Base-by-base conservation (phyloP, 495 filamentous ascomycete genomes). In the Aspergillus nanangensis region DNA sequence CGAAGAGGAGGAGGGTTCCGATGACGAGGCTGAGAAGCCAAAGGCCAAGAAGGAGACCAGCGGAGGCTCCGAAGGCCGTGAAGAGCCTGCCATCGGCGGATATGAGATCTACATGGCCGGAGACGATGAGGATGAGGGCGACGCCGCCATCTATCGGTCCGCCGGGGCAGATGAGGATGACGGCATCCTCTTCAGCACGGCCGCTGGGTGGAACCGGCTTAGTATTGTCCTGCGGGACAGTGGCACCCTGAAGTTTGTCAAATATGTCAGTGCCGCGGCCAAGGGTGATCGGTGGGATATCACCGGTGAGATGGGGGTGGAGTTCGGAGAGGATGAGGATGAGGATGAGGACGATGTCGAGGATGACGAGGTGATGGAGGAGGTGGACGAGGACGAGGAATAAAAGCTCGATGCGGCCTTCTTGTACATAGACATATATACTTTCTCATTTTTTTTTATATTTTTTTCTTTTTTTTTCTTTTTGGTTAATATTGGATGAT, bases 221-320 rank as follows among this genome's bases (percentile, higher is more conserved):
- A 86, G 80, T 53, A 78, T 99, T 36, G 94, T 97, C 11, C 69
- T 99, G 36, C 79, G 94, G 37, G 93, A 99, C 60, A 79, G 77
- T 41, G 90, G 88, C 7, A 83, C 86, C 7, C 75, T 98, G 57
- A 80, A 85, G 67, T 97, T 97, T 61, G 90, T 96, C 58, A 99
- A 97, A 75, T 99, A 96, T 63, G 87, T 97, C 29, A 91, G 86
- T 70, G 72, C 70, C 13, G 76, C 68, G 24, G 92, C 93, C 3
- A 79, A 78, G 57, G 92, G 93, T 13, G 94, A 96, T 66, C 76
- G 93, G 29, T 99, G 92, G 91, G 93, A 99, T 72, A 68, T 96
- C 22, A 78, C 76, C 29, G 94, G 82, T 2, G 82, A 76, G 24
- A 67, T 75, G 53, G 71, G 64, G 0, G 70, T 76, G 31, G 62